Evolutionary conservation across 176 grass and related monocot genomes (phyloP), one percentile per base, ranked within the genome.

Genomic region (Oryza coarctata): DNA sequence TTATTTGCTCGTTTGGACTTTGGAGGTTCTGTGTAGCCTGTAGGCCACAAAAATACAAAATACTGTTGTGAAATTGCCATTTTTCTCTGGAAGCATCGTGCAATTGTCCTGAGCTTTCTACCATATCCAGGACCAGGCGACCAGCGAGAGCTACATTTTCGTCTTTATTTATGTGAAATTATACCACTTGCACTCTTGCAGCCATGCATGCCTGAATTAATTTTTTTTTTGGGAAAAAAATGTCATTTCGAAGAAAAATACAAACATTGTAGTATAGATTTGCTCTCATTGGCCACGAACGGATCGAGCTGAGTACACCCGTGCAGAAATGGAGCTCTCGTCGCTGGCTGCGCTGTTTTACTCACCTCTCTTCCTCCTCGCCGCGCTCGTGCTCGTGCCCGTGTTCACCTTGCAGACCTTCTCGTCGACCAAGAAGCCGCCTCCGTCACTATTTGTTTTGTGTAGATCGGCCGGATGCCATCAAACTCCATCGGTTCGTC

Each of bases 241-340:
- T 20, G 6, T 6, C 17, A 7, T 52, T 52, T 45, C 0, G 0
- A 14, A 52, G 17, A 52, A 52, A 52, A 52, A 52, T 20, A 52
- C 17, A 52, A 20, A 20, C 47, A 20, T 1, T 52, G 14, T 14
- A 45, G 43, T 45, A 3, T 14, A 52, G 47, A 52, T 18, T 52
- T 52, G 14, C 20, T 55, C 13, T 1, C 50, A 15, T 22, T 55
- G 18, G 18, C 4, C 49, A 55, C 49, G 6, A 55, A 55, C 49
- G 49, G 17, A 55, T 55, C 44, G 41, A 44, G 14, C 5, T 8
- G 20, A 55, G 50, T 22, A 55, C 55, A 25, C 55, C 25, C 13
- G 22, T 25, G 8, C 55, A 20, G 55, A 60, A 4, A 60, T 88
- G 80, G 86, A 78, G 22, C 33, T 74, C 20, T 83, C 75, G 40